Evolutionary conservation across 2,329 filamentous ascomycete species (phyloP).

Genomic region (Trichoderma afroharzianum): DNA sequence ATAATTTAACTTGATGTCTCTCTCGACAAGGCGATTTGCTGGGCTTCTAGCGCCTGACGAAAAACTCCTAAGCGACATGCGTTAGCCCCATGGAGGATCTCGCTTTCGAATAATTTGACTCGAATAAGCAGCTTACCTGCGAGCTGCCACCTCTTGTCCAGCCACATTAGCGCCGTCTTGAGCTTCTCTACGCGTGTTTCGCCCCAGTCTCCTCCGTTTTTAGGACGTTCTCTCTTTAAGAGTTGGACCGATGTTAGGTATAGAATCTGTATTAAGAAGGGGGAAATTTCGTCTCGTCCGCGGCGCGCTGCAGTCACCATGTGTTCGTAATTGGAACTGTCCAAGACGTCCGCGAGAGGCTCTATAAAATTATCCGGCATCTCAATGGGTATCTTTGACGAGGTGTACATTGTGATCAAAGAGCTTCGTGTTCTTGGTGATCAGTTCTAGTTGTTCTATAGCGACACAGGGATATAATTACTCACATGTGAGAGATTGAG

Average conservation of each 20-base stretch:
- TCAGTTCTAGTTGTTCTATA: not conserved
- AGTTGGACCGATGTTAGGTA: not conserved
- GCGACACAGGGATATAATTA: not conserved
- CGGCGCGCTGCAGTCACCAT: not conserved
- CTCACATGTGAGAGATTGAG: not conserved
- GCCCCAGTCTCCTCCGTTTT: not conserved
- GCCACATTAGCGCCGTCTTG: not conserved
- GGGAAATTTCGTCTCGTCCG: not conserved
- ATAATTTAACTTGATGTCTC: not conserved
- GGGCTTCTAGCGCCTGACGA: conserved; percentile 1
- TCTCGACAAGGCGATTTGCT: not conserved
- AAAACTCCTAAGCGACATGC: not conserved
- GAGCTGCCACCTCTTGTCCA: conserved; percentile 5
- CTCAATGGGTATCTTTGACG: not conserved
- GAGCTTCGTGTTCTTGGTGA: not conserved
- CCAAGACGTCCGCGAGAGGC: not conserved
- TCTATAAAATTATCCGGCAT: not conserved
- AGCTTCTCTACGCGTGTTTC: not conserved
- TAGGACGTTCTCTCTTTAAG: not conserved
- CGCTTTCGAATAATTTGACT: not conserved
- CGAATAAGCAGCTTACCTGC: not conserved
- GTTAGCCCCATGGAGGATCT: not conserved
- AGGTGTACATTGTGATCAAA: not conserved
- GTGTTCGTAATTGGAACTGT: not conserved
- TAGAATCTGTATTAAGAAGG: not conserved